Conservation (phyloP, 78 protist genomes). For the Dictyostelium citrinum region DNA sequence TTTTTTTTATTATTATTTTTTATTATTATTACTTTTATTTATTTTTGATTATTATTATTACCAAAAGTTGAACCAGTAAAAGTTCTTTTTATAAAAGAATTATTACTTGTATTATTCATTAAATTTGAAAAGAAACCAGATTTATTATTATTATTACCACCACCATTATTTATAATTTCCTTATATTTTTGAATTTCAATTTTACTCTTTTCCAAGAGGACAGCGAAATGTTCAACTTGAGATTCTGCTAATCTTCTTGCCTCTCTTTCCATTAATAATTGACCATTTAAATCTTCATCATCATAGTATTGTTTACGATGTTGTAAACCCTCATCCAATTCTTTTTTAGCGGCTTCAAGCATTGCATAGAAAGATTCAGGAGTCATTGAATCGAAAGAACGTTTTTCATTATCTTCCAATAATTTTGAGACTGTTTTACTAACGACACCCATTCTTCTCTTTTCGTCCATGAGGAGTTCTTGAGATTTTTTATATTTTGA, state of each 20-base stretch:
- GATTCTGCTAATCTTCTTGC: constrained; percentile 70
- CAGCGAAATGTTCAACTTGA: constrained; percentile 65
- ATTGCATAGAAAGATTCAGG: constrained; percentile 69
- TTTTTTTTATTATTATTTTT: not conserved
- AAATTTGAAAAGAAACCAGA: constrained; percentile 20
- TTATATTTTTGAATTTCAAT: constrained; percentile 19
- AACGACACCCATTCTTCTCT: constrained; percentile 55
- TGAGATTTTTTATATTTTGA: not conserved
- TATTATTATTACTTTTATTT: not conserved
- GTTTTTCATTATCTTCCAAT: not conserved
- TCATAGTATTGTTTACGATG: constrained; percentile 44
- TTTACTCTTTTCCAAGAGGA: constrained; percentile 58
- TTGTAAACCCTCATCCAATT: constrained; percentile 47
- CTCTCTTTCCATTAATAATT: constrained; percentile 67
- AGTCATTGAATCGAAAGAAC: constrained; percentile 12
- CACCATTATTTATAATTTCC: constrained; percentile 28
- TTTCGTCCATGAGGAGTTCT: constrained; percentile 39
- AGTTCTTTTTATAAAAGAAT: constrained; percentile 11
- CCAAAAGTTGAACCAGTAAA: constrained; percentile 18
- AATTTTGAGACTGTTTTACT: constrained; percentile 40
- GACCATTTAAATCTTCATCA: constrained; percentile 64
- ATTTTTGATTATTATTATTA: not conserved
- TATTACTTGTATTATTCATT: not conserved
- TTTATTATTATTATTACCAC: not conserved
- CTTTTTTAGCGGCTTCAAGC: constrained; percentile 58